Evolutionary conservation across 495 filamentous ascomycete species (phyloP), one percentile per base, ranked within the genome.

Genomic region (Acidomyces sp.): DNA sequence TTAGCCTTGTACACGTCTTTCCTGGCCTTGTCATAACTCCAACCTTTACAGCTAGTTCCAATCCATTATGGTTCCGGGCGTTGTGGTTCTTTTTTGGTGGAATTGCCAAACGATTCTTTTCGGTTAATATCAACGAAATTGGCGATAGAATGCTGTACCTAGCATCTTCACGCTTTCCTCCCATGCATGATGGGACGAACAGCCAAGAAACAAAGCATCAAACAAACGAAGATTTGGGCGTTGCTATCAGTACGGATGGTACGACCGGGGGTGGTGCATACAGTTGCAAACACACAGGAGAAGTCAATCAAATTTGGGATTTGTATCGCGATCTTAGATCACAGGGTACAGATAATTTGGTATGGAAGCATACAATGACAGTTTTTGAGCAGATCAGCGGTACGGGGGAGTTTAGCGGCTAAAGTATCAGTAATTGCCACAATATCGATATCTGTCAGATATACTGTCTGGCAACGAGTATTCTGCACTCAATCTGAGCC

Each of bases 21-120:
- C 54, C 54, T 3, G 54, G 54, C 9, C 30, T 49, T 6, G 54
- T 57, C 3, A 31, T 45, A 0, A 49, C 39, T 11, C 43, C 47
- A 1, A 22, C 35, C 11, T 35, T 51, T 13, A 31, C 34, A 15
- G 2, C 25, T 4, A 20, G 25, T 1, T n/a, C 3, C 3, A 23
- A 19, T 29, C 40, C 40, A 13, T 41, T 21, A 33, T 38, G 44
- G 44, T 47, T 47, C 24, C 41, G 37, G 15, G 10, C 18, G 11
- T 4, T 28, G 6, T 35, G 30, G 31, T 18, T 29, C 7, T 18
- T 40, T 6, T 3, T 47, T 7, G 20, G 4, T 17, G 30, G 30
- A 19, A 5, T 47, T 10, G 33, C 33, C 11, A 36, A 27, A n/a
- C 13, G 12, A 18, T 15, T 39, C 5, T 12, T 24, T 6, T 15